Percentiles rank a stretch among this genome's conserved stretches.
phyloP scores from a whole-genome alignment of 768 basidiomycete genomes.

The Suillus sp. region DNA sequence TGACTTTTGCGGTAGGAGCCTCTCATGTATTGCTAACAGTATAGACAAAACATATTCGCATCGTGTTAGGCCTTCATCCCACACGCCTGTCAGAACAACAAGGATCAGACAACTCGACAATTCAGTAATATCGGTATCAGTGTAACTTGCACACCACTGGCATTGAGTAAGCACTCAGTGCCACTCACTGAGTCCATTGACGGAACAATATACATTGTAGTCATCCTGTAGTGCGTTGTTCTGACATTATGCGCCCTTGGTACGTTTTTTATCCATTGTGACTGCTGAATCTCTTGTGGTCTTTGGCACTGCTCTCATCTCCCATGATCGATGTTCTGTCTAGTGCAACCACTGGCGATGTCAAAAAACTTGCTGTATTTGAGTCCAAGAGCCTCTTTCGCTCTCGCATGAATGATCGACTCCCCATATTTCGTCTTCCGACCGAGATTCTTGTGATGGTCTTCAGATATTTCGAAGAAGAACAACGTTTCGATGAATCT shows the following conservation, averaged over 20 bases:
- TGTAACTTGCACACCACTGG: not conserved
- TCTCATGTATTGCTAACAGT: too few species aligned
- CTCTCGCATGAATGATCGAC: not conserved
- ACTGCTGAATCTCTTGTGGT: too few species aligned
- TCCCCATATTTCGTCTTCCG: not conserved
- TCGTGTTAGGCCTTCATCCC: not conserved
- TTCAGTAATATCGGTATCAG: not conserved
- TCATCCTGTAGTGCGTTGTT: too few species aligned
- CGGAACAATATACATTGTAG: too few species aligned
- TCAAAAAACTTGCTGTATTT: not conserved
- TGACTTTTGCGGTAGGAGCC: too few species aligned
- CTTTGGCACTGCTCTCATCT: too few species aligned
- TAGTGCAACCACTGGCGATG: not conserved
- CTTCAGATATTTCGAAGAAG: not conserved
- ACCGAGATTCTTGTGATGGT: not conserved
- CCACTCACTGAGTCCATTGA: too few species aligned
- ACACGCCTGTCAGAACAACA: not conserved
- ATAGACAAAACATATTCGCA: not conserved
- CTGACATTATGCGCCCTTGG: too few species aligned
- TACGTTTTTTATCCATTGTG: too few species aligned
- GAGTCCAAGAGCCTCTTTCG: not conserved
- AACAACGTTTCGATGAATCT: not conserved
- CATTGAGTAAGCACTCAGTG: too few species aligned
- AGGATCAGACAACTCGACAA: not conserved
- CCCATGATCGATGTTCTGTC: too few species aligned